These are phyloP conservation scores for Ustilago nuda DNA, from an alignment of 1,284 basidiomycete genomes.

Conservation along the genomic window DNA sequence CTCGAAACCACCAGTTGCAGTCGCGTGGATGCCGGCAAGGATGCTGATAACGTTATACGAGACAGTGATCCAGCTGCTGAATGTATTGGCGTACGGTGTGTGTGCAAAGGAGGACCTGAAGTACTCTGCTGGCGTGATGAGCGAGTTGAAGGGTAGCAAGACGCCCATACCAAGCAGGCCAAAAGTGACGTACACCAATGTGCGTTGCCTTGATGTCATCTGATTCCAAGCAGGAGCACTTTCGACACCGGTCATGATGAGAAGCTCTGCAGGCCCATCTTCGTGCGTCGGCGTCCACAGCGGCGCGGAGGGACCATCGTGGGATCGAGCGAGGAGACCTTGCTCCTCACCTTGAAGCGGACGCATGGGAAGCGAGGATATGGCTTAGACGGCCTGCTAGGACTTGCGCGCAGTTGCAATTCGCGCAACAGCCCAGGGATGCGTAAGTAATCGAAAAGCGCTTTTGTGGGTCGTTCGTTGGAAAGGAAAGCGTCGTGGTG, in stretches of 20 bases:
- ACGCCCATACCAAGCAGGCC: slow-evolving; percentile 53
- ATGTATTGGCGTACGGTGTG: slow-evolving; percentile 47
- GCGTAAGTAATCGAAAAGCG: not conserved
- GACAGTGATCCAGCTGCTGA: slow-evolving; percentile 62
- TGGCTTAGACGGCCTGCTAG: slow-evolving; percentile 16
- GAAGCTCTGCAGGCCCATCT: slow-evolving; percentile 38
- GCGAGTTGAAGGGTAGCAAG: slow-evolving; percentile 56
- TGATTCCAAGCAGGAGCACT: slow-evolving; percentile 44
- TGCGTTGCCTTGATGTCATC: slow-evolving; percentile 30
- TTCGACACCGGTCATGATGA: slow-evolving; percentile 49
- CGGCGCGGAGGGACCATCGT: slow-evolving; percentile 22
- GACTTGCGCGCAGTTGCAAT: slow-evolving; percentile 6
- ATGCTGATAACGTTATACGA: slow-evolving; percentile 61
- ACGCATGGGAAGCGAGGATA: slow-evolving; percentile 40
- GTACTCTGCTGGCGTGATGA: slow-evolving; percentile 66
- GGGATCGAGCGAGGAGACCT: slow-evolving; percentile 39
- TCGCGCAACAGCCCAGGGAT: slow-evolving; percentile 6
- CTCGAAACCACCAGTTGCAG: slow-evolving; percentile 50
- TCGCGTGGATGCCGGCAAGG: slow-evolving; percentile 54
- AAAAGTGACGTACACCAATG: slow-evolving; percentile 45
- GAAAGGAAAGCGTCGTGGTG: no score
- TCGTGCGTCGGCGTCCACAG: slow-evolving; percentile 20
- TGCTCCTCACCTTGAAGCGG: slow-evolving; percentile 45
- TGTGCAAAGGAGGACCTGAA: slow-evolving; percentile 53
- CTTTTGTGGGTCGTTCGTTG: not conserved